Percentiles rank a stretch among this genome's conserved stretches.
phyloP scores from a whole-genome alignment of 345 rosid species.

The Brassica rapa region DNA sequence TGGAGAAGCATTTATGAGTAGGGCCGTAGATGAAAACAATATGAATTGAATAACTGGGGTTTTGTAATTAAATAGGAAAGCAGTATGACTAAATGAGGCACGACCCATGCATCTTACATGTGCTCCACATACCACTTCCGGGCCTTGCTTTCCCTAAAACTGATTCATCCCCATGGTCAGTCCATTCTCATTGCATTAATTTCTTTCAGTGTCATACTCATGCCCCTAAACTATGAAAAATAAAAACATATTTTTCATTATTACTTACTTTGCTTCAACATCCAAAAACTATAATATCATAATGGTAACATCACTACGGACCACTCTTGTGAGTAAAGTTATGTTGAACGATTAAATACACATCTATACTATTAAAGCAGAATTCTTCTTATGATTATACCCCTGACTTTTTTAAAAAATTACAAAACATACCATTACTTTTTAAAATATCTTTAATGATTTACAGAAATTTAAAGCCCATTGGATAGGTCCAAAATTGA shows the following conservation, averaged over 20 bases:
- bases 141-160: constrained; percentile 16
- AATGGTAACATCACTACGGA: neutral
- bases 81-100: constrained; percentile 22
- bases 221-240: neutral
- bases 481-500: no score
- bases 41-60: constrained; percentile 7
- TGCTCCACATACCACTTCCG: constrained; percentile 32
- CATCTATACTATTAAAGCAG: neutral
- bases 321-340: neutral
- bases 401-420: no score
- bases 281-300: neutral
- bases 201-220: constrained; percentile 11
- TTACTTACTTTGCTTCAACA: neutral
- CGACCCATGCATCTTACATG: constrained; percentile 32
- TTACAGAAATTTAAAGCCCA: no score
- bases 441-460: no score
- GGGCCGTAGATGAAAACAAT: constrained; percentile 24
- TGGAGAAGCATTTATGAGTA: constrained; percentile 16
- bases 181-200: constrained; percentile 27
- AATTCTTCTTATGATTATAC: no score
- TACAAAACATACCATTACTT: no score
- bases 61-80: constrained; percentile 6
- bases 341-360: neutral
- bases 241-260: neutral
- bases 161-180: constrained; percentile 19